Evolutionary conservation across 768 basidiomycete genomes (phyloP), one percentile per base, ranked within the genome.

Genomic region (Erythrobasidium yunnanense): DNA sequence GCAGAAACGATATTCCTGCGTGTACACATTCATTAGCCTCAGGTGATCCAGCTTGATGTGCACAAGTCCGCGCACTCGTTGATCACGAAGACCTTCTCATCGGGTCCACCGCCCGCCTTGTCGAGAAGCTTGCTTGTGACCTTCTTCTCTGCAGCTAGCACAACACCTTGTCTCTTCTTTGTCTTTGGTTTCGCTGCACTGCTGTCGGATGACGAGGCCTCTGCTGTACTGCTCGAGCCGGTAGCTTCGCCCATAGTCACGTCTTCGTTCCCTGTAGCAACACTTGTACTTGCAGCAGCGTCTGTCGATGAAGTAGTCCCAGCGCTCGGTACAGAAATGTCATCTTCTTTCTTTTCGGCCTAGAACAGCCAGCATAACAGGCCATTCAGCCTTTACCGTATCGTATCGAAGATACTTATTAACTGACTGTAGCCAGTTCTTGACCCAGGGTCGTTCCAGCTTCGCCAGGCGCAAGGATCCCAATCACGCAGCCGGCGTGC

Each of bases 81-180:
- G 71, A 97, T 80, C 53, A 95, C 76, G 78, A 88, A 97, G 77
- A 99, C 88, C 83, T 99, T 99, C 83, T 99, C 93, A 56, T 90
- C 90, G 72, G 89, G 92, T 20, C 91, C 95, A 6, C 92, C 91
- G 68, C 90, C 91, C 42, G 87, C 87, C 75, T 88, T 91, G 47
- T 97, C 95, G 49, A 99, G 82, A 34, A 97, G 84, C 78, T 97
- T 99, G 47, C 91, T 91, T 0, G 95, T 97, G 30, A 97, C 91
- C 78, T 93, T 95, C 83, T 93, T 93, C 82, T 99, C 88, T 4
- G 87, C 91, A 0, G 88, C 91, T 1, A 93, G 81, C 7, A 93
- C 88, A 18, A 93, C 87, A 0, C 91, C 91, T 69, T 91, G 87
- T 71, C 84, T 87, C 29, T 66, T 66, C 35, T 62, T 65, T 8